These are phyloP conservation scores for Solanum boliviense DNA, from an alignment of 257 asterid species.

Conservation along the genomic window DNA sequence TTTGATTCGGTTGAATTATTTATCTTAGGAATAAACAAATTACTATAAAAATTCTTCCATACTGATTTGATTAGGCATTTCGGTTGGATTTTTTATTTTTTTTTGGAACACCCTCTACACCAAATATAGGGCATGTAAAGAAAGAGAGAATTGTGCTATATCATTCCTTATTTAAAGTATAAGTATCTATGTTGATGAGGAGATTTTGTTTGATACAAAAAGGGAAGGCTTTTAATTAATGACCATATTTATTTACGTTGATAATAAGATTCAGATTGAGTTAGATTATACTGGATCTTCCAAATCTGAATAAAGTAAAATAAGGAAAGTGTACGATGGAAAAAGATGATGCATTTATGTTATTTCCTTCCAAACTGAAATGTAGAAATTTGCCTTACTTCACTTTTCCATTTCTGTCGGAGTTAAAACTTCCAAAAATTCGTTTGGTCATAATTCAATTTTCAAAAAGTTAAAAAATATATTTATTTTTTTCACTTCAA, in stretches of 20 bases:
- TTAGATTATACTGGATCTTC: not conserved
- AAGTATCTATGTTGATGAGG: not conserved
- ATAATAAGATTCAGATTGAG: not conserved
- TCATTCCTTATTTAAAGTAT: not conserved
- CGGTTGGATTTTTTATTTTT: not conserved
- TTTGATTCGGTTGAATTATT: accelerated
- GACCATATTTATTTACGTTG: not conserved
- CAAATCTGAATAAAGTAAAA: not conserved
- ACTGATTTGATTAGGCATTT: not conserved
- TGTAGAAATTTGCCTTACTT: not conserved
- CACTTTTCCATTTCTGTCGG: not conserved
- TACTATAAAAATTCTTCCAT: no score
- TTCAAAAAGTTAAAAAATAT: no score
- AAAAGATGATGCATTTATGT: not conserved
- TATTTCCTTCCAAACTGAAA: not conserved
- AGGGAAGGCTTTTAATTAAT: not conserved
- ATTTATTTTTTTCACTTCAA: no score
- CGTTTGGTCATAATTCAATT: not conserved
- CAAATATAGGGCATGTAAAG: not conserved
- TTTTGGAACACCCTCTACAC: not conserved
- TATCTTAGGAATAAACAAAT: no score
- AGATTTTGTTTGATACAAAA: not conserved
- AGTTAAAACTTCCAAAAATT: not conserved
- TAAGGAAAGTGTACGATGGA: not conserved
- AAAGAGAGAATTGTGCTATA: not conserved